Percentiles rank a stretch among this genome's conserved stretches.
Conservation (phyloP, 2,329 filamentous ascomycete genomes). For the Curvularia verruculosa region DNA sequence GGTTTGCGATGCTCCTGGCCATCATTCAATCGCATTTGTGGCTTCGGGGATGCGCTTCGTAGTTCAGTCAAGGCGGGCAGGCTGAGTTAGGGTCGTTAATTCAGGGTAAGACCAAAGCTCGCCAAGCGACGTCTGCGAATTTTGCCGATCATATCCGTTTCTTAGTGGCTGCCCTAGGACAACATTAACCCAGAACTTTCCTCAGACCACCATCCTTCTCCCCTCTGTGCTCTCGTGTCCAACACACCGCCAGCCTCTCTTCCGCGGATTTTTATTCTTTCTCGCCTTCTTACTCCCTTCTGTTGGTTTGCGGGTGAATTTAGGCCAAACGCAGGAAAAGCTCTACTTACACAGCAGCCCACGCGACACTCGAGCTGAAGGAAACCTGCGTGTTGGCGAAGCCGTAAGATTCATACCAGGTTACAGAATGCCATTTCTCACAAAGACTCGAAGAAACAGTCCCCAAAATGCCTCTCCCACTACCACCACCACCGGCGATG, state of each 20-base stretch:
- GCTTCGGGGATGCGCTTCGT: not conserved
- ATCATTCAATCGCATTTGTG: not conserved
- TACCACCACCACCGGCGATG: constrained; percentile 62
- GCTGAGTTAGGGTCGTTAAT: not conserved
- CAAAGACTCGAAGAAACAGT: constrained; percentile 58
- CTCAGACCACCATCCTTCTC: constrained; percentile 10
- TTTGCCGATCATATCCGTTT: constrained; percentile 20
- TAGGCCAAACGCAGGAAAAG: constrained; percentile 23
- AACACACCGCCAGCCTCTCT: not conserved
- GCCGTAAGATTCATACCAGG: constrained; percentile 60
- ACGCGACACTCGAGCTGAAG: constrained; percentile 14
- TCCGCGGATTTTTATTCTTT: not conserved
- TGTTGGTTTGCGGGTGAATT: constrained; percentile 9
- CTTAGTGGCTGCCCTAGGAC: constrained; percentile 12
- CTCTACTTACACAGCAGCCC: constrained; percentile 20
- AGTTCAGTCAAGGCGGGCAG: not conserved
- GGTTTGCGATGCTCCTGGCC: not conserved
- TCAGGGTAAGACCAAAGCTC: not conserved
- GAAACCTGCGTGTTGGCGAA: constrained; percentile 33
- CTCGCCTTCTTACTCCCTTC: not conserved
- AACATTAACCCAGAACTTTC: constrained; percentile 14
- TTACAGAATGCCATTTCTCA: constrained; percentile 65
- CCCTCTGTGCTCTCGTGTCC: not conserved
- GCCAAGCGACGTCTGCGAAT: constrained; percentile 13
- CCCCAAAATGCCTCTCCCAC: constrained; percentile 62